Base-by-base conservation (phyloP, 1,139 yeast species). In the Suhomyces wounanorum region DNA sequence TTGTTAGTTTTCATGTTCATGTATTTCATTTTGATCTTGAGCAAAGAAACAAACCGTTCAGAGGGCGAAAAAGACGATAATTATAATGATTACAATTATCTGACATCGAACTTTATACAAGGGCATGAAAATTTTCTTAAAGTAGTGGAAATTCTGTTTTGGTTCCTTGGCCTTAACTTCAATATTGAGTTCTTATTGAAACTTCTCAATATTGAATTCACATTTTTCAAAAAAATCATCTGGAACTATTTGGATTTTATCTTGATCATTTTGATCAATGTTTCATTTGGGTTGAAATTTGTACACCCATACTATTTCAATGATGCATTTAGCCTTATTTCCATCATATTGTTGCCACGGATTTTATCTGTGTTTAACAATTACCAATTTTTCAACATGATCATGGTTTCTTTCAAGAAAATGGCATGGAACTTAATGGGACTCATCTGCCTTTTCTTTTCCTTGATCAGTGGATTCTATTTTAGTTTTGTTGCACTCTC, bases 401-500 rank as follows among this genome's bases (percentile, higher is more conserved):
- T 82, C 55, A 70, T 82, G 13, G 67, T 81, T 31, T 77, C 84
- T 14, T 75, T 79, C 46, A 74, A 82, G 50, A 75, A 76, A 56
- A 83, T 83, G 87, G 68, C 78, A 43, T 73, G 80, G 63, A 84
- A 81, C 57, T 70, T 82, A 59, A 62, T 79, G 44, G 83, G 83
- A n/a, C 70, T 83, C 49, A 72, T 80, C 54, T 69, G 78, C 41
- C 70, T 83, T 47, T 78, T 83, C 52, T 66, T 79, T 26, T 73
- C 83, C 40, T 70, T 82, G 56, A 79, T 82, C 2, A 73, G 81
- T 46, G 87, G 87, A 5, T 83, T 83, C 58, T 83, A 82, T 69
- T 75, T 83, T 30, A 78, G 82, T 43, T 80, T 82, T 56, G 70
- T 81, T 52, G 79, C 85, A 1, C 73, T 83, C 55, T 81, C 84